Base-by-base conservation (phyloP, 2,329 filamentous ascomycete species). In the Thelonectria rubi region DNA sequence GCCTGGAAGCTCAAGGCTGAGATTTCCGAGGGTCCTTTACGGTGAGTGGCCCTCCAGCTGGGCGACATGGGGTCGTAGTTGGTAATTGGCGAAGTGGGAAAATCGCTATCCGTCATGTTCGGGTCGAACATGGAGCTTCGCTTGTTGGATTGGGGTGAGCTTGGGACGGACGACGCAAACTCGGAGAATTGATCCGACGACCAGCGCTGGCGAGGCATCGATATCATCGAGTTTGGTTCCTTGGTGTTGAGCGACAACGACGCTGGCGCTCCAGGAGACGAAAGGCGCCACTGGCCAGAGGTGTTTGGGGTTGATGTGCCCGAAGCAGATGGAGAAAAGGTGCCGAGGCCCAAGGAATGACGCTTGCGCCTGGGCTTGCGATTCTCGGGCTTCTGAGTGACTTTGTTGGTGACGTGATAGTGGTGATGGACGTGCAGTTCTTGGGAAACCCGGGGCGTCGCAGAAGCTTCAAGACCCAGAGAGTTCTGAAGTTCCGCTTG, bases 401-500 rank as follows among this genome's bases (percentile, higher is more conserved):
- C 85, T 73, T 88, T 89, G 58, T 84, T 79, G 1, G 88, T 80
- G 11, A 89, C 86, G 68, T 97, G 93, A 73, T 97, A 97, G 74
- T 98, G 94, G 71, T 98, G 94, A 72, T 98, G 94, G 47, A 98
- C 91, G 71, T 97, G 94, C 14, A 97, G 80, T 71, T 95, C 92
- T 70, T 92, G 90, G 0, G 90, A 89, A 9, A 73, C 54, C 11
- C 69, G 67, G 7, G 69, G 66, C 6, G 65, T 67, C 3, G 71
- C 71, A 11, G 66, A 49, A 9, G 62, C 58, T 42, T 82, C 78
- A 51, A 81, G 20, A n/a, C 34, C 32, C n/a, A 48, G 45, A 20
- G 43, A 80, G 18, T 81, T 77, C 40, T 85, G 86, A 21, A 96
- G 82, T 75, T 97, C 94, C 43, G 91, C 87, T 60, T 88, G 84